A percentile compares a stretch with the other conserved stretches of the same genome.
Conservation (phyloP, 345 rosid genomes). For the Salix udensis region DNA sequence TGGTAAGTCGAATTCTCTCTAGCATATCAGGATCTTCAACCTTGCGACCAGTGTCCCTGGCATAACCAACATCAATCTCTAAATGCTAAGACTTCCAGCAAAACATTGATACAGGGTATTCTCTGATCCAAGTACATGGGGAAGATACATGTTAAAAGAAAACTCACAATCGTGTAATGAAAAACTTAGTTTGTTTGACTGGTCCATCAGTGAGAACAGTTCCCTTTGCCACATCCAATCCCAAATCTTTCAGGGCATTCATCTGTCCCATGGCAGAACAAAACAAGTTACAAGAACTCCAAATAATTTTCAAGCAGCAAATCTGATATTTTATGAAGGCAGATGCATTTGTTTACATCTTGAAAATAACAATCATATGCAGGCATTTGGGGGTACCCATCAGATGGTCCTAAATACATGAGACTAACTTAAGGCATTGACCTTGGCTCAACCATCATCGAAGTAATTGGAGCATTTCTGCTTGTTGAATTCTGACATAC, state of each 20-base stretch:
- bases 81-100: conserved; percentile 21
- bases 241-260: conserved; percentile 78
- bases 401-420: not conserved
- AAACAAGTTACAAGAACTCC: conserved; percentile 5
- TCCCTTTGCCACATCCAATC: conserved; percentile 85
- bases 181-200: conserved; percentile 69
- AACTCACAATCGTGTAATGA: conserved; percentile 72
- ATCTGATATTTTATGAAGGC: not conserved
- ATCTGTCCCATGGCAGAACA: conserved; percentile 46
- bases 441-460: not conserved
- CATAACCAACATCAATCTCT: conserved; percentile 24
- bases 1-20: conserved; percentile 86
- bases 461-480: not conserved
- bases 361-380: not conserved
- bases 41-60: conserved; percentile 76
- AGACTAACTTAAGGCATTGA: not conserved
- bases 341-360: not conserved
- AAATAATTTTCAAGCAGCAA: not conserved
- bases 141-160: not conserved
- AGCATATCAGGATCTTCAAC: conserved; percentile 91
- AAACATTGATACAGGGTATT: not conserved
- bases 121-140: not conserved
- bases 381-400: not conserved
- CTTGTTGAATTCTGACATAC: not conserved
- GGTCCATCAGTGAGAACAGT: conserved; percentile 73